These are phyloP conservation scores for Pythium graminicola DNA, from an alignment of 352 stramenopile genomes.

Conservation along the genomic window DNA sequence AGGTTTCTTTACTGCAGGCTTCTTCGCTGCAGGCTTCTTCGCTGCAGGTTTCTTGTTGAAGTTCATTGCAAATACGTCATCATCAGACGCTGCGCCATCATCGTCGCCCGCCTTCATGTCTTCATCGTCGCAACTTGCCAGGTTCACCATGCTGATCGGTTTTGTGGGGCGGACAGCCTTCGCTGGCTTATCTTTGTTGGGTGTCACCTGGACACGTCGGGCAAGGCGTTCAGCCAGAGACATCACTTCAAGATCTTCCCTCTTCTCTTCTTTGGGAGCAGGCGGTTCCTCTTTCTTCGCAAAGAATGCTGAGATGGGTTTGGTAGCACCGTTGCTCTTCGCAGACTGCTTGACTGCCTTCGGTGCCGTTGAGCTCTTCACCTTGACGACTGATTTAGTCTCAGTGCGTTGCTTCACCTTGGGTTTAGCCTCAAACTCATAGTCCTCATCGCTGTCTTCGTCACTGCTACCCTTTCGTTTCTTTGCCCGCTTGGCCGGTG, in stretches of 20 bases:
- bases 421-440: constrained; percentile 32
- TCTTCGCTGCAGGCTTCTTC: constrained; percentile 28
- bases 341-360: constrained; percentile 23
- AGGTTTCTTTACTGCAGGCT: constrained; percentile 8
- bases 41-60: constrained; percentile 33
- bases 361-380: constrained; percentile 17
- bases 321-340: background rate
- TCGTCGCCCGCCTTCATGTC: background rate
- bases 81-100: constrained; percentile 22
- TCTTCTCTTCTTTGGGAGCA: constrained; percentile 30
- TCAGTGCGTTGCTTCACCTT: constrained; percentile 44
- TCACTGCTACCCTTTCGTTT: constrained; percentile 42
- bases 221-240: constrained; percentile 68
- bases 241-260: constrained; percentile 65
- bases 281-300: constrained; percentile 19
- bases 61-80: constrained; percentile 70
- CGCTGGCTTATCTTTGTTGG: constrained; percentile 40
- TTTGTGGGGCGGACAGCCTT: constrained; percentile 11
- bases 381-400: constrained; percentile 14
- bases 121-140: constrained; percentile 45
- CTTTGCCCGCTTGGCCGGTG: constrained; percentile 39
- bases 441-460: constrained; percentile 54
- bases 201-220: constrained; percentile 38
- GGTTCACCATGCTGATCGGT: constrained; percentile 27
- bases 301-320: constrained; percentile 53